Evolutionary conservation across 1,284 basidiomycete genomes (phyloP).

Genomic region (Sporisorium exsertum): DNA sequence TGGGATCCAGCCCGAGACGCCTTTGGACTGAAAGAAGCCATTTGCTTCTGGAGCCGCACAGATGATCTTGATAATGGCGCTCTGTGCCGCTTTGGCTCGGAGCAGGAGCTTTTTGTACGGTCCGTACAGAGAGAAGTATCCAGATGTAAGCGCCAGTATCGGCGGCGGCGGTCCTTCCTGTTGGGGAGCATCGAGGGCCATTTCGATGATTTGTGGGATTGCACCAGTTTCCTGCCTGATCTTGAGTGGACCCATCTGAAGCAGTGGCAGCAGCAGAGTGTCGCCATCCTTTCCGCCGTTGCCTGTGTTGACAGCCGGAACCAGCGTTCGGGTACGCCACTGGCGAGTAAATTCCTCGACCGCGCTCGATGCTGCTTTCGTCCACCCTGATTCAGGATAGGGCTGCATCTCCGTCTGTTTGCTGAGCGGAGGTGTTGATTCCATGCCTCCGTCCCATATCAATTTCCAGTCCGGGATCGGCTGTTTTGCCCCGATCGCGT

Average conservation of each 20-base stretch:
- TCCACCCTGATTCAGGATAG: constrained; percentile 46
- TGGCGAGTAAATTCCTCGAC: constrained; percentile 47
- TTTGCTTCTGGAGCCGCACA: constrained; percentile 88
- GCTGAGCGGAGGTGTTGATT: neutral
- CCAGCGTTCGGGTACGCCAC: constrained; percentile 31
- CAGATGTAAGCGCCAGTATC: constrained; percentile 76
- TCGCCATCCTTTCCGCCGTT: constrained; percentile 17
- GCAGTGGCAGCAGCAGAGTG: constrained; percentile 66
- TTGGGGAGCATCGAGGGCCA: constrained; percentile 4
- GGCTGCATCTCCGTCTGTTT: neutral
- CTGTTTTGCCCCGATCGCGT: neutral
- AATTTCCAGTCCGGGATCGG: constrained; percentile 37
- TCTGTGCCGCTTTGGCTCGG: constrained; percentile 41
- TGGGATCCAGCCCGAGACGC: constrained; percentile 90
- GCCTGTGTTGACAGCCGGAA: neutral
- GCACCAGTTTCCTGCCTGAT: constrained; percentile 69
- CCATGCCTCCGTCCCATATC: constrained; percentile 61
- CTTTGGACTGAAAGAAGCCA: constrained; percentile 90
- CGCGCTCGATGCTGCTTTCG: constrained; percentile 18
- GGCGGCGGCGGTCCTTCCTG: constrained; percentile 9
- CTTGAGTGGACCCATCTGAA: constrained; percentile 70
- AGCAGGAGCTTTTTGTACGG: constrained; percentile 74
- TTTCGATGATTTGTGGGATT: constrained; percentile 50
- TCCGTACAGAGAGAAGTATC: constrained; percentile 90
- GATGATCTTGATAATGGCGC: constrained; percentile 73